A percentile compares a stretch with the other conserved stretches of the same genome.
Evolutionary conservation across 2,329 filamentous ascomycete species (phyloP).

Genomic region (Neonectria punicea): DNA sequence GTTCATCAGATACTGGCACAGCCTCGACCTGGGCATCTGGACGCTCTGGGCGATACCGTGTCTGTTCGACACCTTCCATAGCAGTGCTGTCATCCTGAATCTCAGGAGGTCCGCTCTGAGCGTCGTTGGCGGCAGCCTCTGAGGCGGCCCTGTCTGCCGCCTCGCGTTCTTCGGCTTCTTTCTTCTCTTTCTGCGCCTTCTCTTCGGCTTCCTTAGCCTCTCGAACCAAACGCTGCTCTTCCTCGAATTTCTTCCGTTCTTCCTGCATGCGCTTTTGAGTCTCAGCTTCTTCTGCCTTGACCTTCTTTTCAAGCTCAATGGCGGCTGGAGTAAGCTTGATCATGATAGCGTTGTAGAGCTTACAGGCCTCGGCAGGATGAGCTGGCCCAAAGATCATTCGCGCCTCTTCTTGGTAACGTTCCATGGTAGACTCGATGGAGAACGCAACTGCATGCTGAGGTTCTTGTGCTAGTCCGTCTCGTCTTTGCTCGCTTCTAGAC

Average conservation of each 20-base stretch:
- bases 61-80: slow-evolving; percentile 83
- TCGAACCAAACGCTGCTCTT: slow-evolving; percentile 71
- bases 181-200: slow-evolving; percentile 72
- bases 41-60: slow-evolving; percentile 47
- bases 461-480: slow-evolving; percentile 62
- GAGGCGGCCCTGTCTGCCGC: slow-evolving; percentile 67
- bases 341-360: slow-evolving; percentile 75
- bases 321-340: slow-evolving; percentile 83
- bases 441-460: slow-evolving; percentile 83
- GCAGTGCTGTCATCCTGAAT: slow-evolving; percentile 48
- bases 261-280: slow-evolving; percentile 63
- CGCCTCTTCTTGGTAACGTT: slow-evolving; percentile 90
- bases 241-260: slow-evolving; percentile 69
- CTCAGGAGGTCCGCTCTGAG: slow-evolving; percentile 16
- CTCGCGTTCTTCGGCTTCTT: slow-evolving; percentile 76
- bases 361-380: slow-evolving; percentile 72
- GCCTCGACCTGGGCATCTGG: slow-evolving; percentile 43
- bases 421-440: slow-evolving; percentile 73
- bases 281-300: slow-evolving; percentile 68
- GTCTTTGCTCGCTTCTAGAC: slow-evolving; percentile 58
- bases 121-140: slow-evolving; percentile 55
- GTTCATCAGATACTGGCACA: slow-evolving; percentile 37
- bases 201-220: slow-evolving; percentile 80
- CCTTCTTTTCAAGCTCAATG: slow-evolving; percentile 80
- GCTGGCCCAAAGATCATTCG: slow-evolving; percentile 81